Conservation (phyloP, 2,329 filamentous ascomycete species). For the Aspergillus japonicus region DNA sequence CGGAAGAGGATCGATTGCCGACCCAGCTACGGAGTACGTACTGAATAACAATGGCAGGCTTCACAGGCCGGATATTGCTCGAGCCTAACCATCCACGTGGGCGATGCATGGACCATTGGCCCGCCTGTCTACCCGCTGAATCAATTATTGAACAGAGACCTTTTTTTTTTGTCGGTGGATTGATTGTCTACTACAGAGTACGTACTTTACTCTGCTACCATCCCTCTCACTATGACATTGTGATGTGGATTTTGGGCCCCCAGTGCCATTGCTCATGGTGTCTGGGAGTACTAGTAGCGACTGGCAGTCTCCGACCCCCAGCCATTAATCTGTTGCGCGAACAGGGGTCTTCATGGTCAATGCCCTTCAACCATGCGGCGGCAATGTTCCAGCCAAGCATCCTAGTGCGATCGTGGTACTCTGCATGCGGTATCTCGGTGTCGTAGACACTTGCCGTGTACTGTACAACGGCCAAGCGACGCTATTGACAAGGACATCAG, state of each 20-base stretch:
- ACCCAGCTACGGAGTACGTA: too few relatives aligned
- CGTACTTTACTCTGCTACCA: background rate
- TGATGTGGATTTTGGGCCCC: background rate
- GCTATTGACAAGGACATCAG: background rate
- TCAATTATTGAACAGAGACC: background rate
- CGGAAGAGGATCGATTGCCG: too few relatives aligned
- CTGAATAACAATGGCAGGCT: background rate
- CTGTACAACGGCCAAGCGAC: background rate
- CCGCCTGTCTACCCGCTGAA: background rate
- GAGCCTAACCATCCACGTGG: constrained; percentile 17
- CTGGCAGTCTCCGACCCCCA: too few relatives aligned
- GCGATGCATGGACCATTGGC: constrained; percentile 18
- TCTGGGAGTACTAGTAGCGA: too few relatives aligned
- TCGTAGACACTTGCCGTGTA: background rate
- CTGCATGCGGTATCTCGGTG: background rate
- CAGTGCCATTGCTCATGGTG: too few relatives aligned
- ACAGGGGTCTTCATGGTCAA: background rate
- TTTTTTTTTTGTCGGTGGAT: background rate
- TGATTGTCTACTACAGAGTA: background rate
- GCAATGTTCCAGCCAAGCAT: background rate
- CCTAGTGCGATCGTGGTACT: background rate
- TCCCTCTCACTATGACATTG: too few relatives aligned
- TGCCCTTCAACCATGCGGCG: background rate
- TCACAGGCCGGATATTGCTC: constrained; percentile 2
- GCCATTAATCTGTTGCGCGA: background rate